phyloP scores from a whole-genome alignment of 805 yeast genomes.

The Yamadazyma ubonensis region DNA sequence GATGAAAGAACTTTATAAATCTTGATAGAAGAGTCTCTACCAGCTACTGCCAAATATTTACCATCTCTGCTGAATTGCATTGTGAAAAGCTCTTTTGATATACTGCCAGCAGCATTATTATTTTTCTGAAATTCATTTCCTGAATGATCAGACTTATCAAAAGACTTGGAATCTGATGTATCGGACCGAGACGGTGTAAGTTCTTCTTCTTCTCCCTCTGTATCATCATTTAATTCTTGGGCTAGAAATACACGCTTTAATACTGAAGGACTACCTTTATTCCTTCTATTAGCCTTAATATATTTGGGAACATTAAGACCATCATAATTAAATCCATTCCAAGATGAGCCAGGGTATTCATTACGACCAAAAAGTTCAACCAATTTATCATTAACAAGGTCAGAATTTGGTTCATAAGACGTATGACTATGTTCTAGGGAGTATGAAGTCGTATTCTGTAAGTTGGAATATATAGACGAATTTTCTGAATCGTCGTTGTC shows the following conservation, averaged over 20 bases:
- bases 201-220: conserved; percentile 6
- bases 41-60: conserved; percentile 78
- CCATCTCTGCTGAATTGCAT: conserved; percentile 79
- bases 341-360: conserved; percentile 13
- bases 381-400: conserved; percentile 2
- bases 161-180: not conserved
- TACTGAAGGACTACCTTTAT: conserved; percentile 45
- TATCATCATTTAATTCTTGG: conserved; percentile 51
- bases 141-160: not conserved
- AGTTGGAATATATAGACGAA: conserved; percentile 7
- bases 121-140: not conserved
- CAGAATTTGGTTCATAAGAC: not conserved
- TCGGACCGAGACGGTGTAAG: not conserved
- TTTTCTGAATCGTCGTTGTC: conserved; percentile 8
- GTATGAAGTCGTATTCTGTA: conserved; percentile 1
- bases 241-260: conserved; percentile 59
- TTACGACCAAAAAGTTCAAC: not conserved
- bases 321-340: conserved; percentile 33
- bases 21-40: conserved; percentile 65
- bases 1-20: conserved; percentile 81
- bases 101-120: not conserved
- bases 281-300: conserved; percentile 48
- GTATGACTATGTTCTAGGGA: conserved; percentile 1
- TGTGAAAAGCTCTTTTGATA: conserved; percentile 59
- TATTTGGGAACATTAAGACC: conserved; percentile 55